Base-by-base conservation (phyloP, 352 stramenopile species). In the Globisporangium alternatum region DNA sequence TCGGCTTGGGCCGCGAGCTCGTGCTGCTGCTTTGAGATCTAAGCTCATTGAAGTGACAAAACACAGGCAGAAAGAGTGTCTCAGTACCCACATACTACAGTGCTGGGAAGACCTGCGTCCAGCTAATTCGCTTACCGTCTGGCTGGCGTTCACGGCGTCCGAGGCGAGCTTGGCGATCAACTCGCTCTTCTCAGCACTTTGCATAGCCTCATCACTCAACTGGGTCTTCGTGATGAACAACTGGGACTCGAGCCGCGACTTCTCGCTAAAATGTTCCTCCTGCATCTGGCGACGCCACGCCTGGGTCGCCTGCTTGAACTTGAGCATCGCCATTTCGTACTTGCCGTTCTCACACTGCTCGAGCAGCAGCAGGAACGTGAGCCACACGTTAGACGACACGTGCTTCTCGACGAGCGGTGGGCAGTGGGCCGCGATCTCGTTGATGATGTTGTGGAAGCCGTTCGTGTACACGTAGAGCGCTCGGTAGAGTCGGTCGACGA, bases 251-350 rank as follows among this genome's bases (percentile, higher is more conserved):
- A 91, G 68, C 0, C 67, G 47, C 1, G 56, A 8, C 33, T 78
- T 84, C 33, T 91, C 74, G 4, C 57, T 69, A 19, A 63, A 47
- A 28, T 88, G 83, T 5, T 72, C 73, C 12, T 87, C 66, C 15
- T 86, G 74, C 62, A 80, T 80, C 25, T 86, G 76, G 17, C 74
- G 72, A 2, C 81, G 78, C 61, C 81, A 81, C 15, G 76, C 68
- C 5, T 88, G 67, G 0, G 82, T 86, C 13, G 80, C 81, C 51
- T 91, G 80, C 48, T 92, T 91, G 64, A 92, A 90, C 62, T 91
- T 92, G 61, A 90, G 78, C 83, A 94, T 91, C 17, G 86, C 81
- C 82, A 94, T 92, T 51, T 94, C 83, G 69, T 94, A 94, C 41
- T 88, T 90, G 28, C 79, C 81, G 41, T 89, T 78, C 30, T 90